A percentile compares a stretch with the other conserved stretches of the same genome.
These are phyloP conservation scores for Malassezia pachydermatis DNA, from an alignment of 1,284 basidiomycete species.

Conservation along the genomic window DNA sequence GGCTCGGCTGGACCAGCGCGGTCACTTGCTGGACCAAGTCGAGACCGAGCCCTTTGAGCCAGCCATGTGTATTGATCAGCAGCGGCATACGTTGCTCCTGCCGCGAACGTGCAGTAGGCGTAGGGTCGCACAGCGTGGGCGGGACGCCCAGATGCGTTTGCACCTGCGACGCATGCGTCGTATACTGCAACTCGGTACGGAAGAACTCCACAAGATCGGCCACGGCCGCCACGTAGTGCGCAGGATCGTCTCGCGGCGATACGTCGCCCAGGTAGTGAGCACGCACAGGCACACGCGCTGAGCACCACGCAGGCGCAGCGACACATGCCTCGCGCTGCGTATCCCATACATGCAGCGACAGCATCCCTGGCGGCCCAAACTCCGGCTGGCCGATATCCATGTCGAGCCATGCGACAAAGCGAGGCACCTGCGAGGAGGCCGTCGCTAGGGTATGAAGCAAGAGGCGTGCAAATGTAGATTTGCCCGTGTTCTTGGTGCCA, in stretches of 20 bases:
- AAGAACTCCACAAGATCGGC: conserved; percentile 61
- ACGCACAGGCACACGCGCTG: conserved; percentile 58
- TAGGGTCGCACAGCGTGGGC: background rate
- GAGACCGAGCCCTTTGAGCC: conserved; percentile 84
- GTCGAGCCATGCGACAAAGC: conserved; percentile 73
- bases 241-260: conserved; percentile 67
- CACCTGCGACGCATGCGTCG: background rate
- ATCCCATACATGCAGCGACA: conserved; percentile 63
- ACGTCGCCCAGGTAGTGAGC: conserved; percentile 75
- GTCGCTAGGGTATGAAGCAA: conserved; percentile 62
- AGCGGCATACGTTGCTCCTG: conserved; percentile 54
- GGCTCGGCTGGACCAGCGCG: conserved; percentile 57
- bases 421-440: conserved; percentile 50
- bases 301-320: conserved; percentile 36
- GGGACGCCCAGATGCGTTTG: background rate
- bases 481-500: conserved; percentile 76
- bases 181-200: conserved; percentile 15
- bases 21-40: conserved; percentile 67
- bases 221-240: conserved; percentile 66
- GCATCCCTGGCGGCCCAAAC: conserved; percentile 75
- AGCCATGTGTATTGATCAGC: conserved; percentile 91
- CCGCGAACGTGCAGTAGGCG: background rate
- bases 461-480: conserved; percentile 72
- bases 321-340: background rate
- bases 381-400: conserved; percentile 89